Evolutionary conservation across 2,329 filamentous ascomycete species (phyloP).

Genomic region (Dactylella cylindrospora): DNA sequence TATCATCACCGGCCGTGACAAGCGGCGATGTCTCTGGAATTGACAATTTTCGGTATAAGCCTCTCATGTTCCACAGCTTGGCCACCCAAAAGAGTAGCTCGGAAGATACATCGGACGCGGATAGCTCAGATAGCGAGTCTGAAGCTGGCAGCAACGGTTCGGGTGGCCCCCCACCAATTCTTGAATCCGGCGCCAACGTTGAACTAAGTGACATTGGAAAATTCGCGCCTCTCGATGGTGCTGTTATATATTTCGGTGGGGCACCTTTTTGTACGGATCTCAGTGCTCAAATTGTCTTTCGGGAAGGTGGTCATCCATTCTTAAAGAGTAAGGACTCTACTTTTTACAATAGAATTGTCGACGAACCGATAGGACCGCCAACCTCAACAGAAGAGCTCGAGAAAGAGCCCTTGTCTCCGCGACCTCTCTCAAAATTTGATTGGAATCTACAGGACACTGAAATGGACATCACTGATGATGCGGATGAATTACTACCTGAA

Average conservation of each 20-base stretch:
- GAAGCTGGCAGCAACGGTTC: slow-evolving; percentile 19
- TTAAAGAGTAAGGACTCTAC: slow-evolving; percentile 40
- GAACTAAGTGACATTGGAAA: slow-evolving; percentile 22
- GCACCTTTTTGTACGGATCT: slow-evolving; percentile 79
- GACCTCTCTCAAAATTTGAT: slow-evolving; percentile 19
- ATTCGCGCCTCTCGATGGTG: slow-evolving; percentile 55
- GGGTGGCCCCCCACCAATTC: slow-evolving; percentile 29
- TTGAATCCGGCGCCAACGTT: slow-evolving; percentile 29
- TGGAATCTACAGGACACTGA: slow-evolving; percentile 45
- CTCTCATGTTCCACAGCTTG: slow-evolving; percentile 25
- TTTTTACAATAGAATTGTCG: slow-evolving; percentile 23
- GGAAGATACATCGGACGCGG: slow-evolving; percentile 21
- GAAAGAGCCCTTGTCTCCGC: neutral
- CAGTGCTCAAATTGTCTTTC: slow-evolving; percentile 56
- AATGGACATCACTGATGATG: slow-evolving; percentile 55
- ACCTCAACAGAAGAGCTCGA: slow-evolving; percentile 16
- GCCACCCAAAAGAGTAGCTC: slow-evolving; percentile 27
- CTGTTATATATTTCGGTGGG: slow-evolving; percentile 80
- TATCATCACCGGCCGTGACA: too few species aligned
- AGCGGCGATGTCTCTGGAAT: too few species aligned
- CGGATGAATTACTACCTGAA: slow-evolving; percentile 51
- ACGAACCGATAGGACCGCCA: slow-evolving; percentile 42
- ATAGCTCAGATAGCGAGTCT: slow-evolving; percentile 23
- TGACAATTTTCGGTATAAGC: slow-evolving; percentile 28
- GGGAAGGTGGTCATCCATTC: slow-evolving; percentile 53